A percentile compares a stretch with the other conserved stretches of the same genome.
Evolutionary conservation across 306 rosid species (phyloP).

Genomic region (Arachis stenosperma): DNA sequence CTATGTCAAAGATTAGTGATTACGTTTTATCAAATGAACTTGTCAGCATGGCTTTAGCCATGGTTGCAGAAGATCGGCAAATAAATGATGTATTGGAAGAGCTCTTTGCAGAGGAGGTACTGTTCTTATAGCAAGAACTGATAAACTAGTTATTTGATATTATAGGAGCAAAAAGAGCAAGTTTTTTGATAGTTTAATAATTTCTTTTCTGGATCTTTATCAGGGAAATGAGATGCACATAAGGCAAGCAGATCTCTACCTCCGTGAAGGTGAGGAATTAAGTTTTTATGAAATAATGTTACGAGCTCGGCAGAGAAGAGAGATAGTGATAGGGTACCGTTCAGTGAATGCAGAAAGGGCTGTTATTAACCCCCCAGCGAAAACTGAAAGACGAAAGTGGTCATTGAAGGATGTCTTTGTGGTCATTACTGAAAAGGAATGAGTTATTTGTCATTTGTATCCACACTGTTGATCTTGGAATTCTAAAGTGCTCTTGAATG

Average conservation of each 20-base stretch:
- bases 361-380: conserved; percentile 76
- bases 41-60: conserved; percentile 97
- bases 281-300: conserved; percentile 80
- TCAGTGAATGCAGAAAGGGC: conserved; percentile 73
- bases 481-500: neutral
- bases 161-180: neutral
- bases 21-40: conserved; percentile 92
- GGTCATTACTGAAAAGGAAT: conserved; percentile 82
- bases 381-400: conserved; percentile 69
- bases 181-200: conserved; percentile 10
- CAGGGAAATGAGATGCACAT: conserved; percentile 94
- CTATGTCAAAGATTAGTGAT: conserved; percentile 91
- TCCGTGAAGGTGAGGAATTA: conserved; percentile 72
- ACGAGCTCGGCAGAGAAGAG: conserved; percentile 79
- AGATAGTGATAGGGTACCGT: conserved; percentile 81
- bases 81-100: conserved; percentile 88
- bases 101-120: conserved; percentile 91
- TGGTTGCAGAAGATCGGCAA: conserved; percentile 95
- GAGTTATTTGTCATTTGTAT: conserved; percentile 32
- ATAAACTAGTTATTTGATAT: conserved; percentile 19
- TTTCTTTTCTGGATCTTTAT: conserved; percentile 14
- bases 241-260: conserved; percentile 80
- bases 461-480: neutral
- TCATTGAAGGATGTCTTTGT: conserved; percentile 77
- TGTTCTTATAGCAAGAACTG: conserved; percentile 20